These are phyloP conservation scores for Metschnikowia reukaufii DNA, from an alignment of 805 yeast species.

Conservation along the genomic window DNA sequence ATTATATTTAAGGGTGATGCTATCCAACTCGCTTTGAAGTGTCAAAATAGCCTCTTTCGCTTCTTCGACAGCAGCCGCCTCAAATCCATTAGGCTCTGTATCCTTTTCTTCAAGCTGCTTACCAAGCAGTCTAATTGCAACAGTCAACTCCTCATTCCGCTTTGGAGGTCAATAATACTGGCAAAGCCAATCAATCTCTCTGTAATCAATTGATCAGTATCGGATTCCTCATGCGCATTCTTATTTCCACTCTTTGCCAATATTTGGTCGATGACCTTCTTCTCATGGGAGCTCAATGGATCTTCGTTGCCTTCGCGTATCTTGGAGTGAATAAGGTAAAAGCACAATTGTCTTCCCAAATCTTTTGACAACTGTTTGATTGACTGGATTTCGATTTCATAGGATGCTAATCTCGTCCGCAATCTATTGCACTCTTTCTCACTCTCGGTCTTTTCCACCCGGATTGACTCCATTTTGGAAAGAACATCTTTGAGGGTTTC, in stretches of 20 bases:
- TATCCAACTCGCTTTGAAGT: conserved; percentile 57
- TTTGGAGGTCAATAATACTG: conserved; percentile 65
- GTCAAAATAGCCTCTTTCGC: conserved; percentile 69
- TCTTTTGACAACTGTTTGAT: conserved; percentile 64
- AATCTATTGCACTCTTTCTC: conserved; percentile 39
- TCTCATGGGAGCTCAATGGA: conserved; percentile 66
- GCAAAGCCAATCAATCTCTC: conserved; percentile 73
- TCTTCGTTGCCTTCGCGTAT: conserved; percentile 54
- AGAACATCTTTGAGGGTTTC: conserved; percentile 53
- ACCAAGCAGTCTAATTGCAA: conserved; percentile 70
- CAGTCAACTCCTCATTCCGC: conserved; percentile 71
- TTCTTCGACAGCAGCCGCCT: conserved; percentile 52
- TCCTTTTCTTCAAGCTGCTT: conserved; percentile 68
- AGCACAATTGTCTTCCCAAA: conserved; percentile 79
- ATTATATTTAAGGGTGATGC: conserved; percentile 50
- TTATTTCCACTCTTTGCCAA: conserved; percentile 39
- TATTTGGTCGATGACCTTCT: conserved; percentile 59
- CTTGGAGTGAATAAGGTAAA: conserved; percentile 63
- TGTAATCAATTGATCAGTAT: conserved; percentile 70
- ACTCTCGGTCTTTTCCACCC: conserved; percentile 49
- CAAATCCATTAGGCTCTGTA: conserved; percentile 38
- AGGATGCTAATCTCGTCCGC: conserved; percentile 38
- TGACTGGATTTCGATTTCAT: conserved; percentile 46
- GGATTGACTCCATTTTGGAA: conserved; percentile 51
- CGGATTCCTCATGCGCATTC: conserved; percentile 44